Base-by-base conservation (phyloP, 2,329 filamentous ascomycete species). In the Pestalotiopsis sp. region DNA sequence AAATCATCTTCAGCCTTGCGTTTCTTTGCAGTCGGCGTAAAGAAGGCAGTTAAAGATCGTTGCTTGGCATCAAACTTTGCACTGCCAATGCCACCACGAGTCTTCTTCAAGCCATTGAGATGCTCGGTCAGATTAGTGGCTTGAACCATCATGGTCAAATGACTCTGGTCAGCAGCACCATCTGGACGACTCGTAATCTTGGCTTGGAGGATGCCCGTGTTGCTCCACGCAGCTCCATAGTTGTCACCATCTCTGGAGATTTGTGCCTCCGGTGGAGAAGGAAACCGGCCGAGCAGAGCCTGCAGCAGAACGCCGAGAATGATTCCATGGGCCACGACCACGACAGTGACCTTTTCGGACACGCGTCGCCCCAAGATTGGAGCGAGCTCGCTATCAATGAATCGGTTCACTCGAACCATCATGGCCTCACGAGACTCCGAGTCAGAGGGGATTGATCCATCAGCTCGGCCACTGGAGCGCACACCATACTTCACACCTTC, bases 301-400 rank as follows among this genome's bases (percentile, higher is more conserved):
- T 86, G 85, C 85, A 92, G 91, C 0, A 97, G 79, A 39, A 89
- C 85, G 2, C 88, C 89, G 2, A 97, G 86, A 55, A 97, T 89
- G 70, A 97, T 91, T 17, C 95, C 94, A 75, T 98, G 95, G 2
- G 94, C 92, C 3, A 97, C 92, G 14, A 97, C 81, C 1, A 89
- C 90, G 13, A 94, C 81, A 2, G 83, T 81, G 6, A 78, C 74
- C 12, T 83, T 77, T 11, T 70, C 69, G 20, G 72, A 66, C 4
- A 52, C 67, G 41, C 73, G 64, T 12, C 78, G 72, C 12, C 82
- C 71, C 17, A 91, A 69, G 3, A 92, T 69, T 11, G 90, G 90
- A 4, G 87, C 72, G 0, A 97, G 80, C 74, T 92, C 83, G 9
- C 83, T 78, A 67, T 90, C 83, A 25, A 97, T 79, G 72, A 97